Evolutionary conservation across 2,329 filamentous ascomycete species (phyloP).

Genomic region (Amesomyces nigricolor): DNA sequence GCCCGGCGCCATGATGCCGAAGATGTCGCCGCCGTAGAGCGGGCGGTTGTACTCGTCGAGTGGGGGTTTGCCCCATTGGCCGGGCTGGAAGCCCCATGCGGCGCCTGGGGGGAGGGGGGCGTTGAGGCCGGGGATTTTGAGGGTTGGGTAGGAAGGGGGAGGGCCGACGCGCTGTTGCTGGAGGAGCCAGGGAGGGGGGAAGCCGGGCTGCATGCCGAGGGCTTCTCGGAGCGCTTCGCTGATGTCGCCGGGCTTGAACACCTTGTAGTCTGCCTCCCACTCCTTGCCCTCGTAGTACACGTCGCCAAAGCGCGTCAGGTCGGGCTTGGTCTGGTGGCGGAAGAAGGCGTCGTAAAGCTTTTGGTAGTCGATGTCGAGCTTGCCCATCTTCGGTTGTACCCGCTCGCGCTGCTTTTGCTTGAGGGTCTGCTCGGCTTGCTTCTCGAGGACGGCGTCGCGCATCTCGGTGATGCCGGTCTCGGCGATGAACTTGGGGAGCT

Average conservation of each 20-base stretch:
- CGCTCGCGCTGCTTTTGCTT: constrained; percentile 95
- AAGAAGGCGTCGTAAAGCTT: constrained; percentile 99
- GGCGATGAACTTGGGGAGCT: constrained; percentile 91
- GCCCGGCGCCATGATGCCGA: constrained; percentile 58
- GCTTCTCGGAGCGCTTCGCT: constrained; percentile 88
- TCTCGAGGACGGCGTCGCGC: constrained; percentile 92
- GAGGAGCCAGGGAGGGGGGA: constrained; percentile 93
- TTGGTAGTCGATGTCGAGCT: constrained; percentile 96
- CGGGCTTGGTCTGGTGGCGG: constrained; percentile 92
- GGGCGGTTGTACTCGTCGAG: constrained; percentile 90
- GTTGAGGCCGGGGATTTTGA: constrained; percentile 92
- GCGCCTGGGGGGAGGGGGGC: constrained; percentile 84
- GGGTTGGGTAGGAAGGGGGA: constrained; percentile 88
- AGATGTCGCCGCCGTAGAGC: constrained; percentile 90
- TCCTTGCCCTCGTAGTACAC: constrained; percentile 99
- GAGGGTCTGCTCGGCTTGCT: constrained; percentile 83
- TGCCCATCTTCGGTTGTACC: constrained; percentile 92
- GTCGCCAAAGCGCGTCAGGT: constrained; percentile 89
- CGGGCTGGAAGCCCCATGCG: constrained; percentile 90
- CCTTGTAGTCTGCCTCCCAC: constrained; percentile 87
- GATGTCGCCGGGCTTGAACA: constrained; percentile 83
- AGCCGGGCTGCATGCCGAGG: constrained; percentile 85
- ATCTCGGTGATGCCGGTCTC: constrained; percentile 98
- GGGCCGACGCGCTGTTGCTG: constrained; percentile 93
- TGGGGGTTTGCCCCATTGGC: constrained; percentile 93